phyloP scores from a whole-genome alignment of 345 rosid species.

The Heritiera fomes region DNA sequence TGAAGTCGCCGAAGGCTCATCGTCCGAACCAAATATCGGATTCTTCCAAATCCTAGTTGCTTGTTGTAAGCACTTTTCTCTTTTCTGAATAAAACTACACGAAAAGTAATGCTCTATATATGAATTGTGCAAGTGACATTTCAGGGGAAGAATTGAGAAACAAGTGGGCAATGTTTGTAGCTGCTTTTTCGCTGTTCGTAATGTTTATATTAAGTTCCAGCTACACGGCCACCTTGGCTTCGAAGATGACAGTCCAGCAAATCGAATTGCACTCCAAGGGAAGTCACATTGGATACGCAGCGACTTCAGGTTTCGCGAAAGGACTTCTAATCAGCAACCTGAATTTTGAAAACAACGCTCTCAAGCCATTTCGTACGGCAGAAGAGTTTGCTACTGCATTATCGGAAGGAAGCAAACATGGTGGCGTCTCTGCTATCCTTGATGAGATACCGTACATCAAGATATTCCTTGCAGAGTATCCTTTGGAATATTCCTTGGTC shows the following conservation, averaged over 20 bases:
- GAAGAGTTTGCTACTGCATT: neutral
- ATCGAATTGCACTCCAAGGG: conserved; percentile 21
- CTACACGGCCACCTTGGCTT: conserved; percentile 42
- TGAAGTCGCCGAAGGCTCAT: neutral
- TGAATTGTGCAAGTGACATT: neutral
- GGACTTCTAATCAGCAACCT: neutral
- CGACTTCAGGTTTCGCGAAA: neutral
- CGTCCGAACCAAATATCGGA: neutral
- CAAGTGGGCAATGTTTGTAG: conserved; percentile 43
- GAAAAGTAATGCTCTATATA: too few species aligned
- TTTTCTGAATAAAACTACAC: neutral
- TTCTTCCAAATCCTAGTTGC: conserved; percentile 25
- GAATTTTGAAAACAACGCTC: neutral
- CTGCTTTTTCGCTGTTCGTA: conserved; percentile 39
- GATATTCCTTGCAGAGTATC: conserved; percentile 2
- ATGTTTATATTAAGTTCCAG: conserved; percentile 40
- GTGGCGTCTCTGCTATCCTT: conserved; percentile 7
- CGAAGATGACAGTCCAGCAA: conserved; percentile 36
- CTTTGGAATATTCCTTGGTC: conserved; percentile 2
- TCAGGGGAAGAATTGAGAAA: conserved; percentile 31
- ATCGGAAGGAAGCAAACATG: conserved; percentile 3
- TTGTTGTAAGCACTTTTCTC: conserved; percentile 20
- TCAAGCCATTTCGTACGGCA: neutral
- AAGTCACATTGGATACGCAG: neutral
- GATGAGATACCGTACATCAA: conserved; percentile 12